Evolutionary conservation across 768 basidiomycete species (phyloP), one percentile per base, ranked within the genome.

Genomic region (Naganishia friedmannii): DNA sequence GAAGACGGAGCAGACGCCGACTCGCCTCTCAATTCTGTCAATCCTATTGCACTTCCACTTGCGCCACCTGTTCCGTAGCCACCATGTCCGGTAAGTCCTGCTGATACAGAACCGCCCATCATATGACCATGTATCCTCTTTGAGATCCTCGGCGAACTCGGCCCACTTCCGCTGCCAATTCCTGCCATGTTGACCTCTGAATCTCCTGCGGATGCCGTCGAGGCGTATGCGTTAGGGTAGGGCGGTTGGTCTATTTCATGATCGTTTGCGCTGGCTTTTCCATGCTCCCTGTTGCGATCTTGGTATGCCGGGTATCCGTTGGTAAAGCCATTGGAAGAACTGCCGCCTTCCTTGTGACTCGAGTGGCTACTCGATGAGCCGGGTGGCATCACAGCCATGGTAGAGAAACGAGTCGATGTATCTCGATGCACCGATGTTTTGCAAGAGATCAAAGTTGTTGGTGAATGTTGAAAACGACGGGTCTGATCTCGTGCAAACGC

Each of bases 81-180:
- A n/a, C 12, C 23, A 45, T 15, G 23, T 15, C n/a, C 42, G n/a
- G 60, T 13, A 0, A 37, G 7, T 26, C 29, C 60, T 21, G 60
- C n/a, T 8, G 23, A n/a, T 13, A n/a, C 39, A 23, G 60, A 45
- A n/a, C 60, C 60, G 3, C 60, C 60, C 60, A 45, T 26, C 37
- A 63, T 63, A 12, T 63, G 60, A 42, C 39, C 60, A n/a, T 63
- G 60, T 23, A 63, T 63, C 60, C 60, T 46, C 60, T 63, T 63
- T 63, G 60, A 29, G 15, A 63, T 42, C 39, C 60, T 63, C 23
- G 60, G 60, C 13, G 60, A 63, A 63, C 28, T 63, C 26, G 60
- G 39, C 23, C 60, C 60, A 21, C 60, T 29, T 63, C 60, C 60
- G 26, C 60, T 63, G 21, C 60, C 60, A 6, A 63, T 63, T 45